These are phyloP conservation scores for Boletellus sp. DNA, from an alignment of 768 basidiomycete genomes.

Conservation along the genomic window DNA sequence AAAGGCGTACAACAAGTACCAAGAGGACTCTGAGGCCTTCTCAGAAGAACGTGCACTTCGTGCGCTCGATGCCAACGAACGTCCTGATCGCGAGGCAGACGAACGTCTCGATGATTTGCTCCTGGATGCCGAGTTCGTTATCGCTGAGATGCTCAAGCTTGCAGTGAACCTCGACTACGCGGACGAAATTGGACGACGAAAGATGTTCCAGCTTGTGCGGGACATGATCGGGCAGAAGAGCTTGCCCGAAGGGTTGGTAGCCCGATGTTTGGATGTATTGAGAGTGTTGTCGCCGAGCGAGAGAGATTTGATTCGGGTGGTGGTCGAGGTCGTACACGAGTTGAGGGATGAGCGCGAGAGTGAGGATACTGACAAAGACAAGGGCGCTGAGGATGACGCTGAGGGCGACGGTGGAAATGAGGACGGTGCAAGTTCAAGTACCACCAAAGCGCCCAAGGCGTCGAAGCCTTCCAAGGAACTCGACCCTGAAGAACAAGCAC, in stretches of 20 bases:
- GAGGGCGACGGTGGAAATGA: conserved; percentile 15
- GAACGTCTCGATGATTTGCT: conserved; percentile 38
- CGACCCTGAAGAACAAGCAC: conserved; percentile 56
- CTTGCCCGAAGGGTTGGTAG: conserved; percentile 67
- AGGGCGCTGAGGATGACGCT: conserved; percentile 29
- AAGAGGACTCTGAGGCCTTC: conserved; percentile 40
- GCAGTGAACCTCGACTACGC: conserved; percentile 83
- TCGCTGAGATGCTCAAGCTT: conserved; percentile 78
- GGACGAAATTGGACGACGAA: conserved; percentile 86
- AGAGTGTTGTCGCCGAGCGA: conserved; percentile 68
- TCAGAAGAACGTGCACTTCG: conserved; percentile 34
- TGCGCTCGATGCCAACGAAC: conserved; percentile 35
- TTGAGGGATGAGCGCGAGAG: conserved; percentile 49
- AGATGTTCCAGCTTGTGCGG: conserved; percentile 83
- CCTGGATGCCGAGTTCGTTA: conserved; percentile 48
- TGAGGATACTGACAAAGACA: conserved; percentile 36
- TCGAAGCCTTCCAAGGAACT: conserved; percentile 35
- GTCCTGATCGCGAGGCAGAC: conserved; percentile 41
- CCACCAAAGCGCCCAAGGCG: conserved; percentile 12
- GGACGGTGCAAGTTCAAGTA: conserved; percentile 2
- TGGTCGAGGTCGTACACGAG: conserved; percentile 85
- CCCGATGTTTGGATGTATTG: conserved; percentile 80
- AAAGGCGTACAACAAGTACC: conserved; percentile 61
- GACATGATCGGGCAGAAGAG: conserved; percentile 74
- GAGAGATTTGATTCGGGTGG: conserved; percentile 79